A percentile compares a stretch with the other conserved stretches of the same genome.
These are phyloP conservation scores for Aphanomyces astaci DNA, from an alignment of 352 stramenopile genomes.

Conservation along the genomic window DNA sequence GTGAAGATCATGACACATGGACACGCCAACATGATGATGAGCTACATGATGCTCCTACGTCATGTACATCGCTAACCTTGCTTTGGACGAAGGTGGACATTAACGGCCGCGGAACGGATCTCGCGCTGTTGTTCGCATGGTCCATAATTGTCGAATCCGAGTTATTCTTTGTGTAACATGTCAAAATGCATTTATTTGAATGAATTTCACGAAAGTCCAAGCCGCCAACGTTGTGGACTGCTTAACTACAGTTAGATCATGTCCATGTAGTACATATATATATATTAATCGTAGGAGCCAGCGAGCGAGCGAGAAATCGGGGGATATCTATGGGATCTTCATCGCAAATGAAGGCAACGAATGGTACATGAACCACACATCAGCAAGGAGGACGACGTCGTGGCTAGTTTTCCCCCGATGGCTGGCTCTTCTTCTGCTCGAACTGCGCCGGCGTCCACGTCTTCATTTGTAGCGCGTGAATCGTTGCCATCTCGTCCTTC, in stretches of 20 bases:
- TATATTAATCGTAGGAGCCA: no score
- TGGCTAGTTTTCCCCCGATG: constrained; percentile 18
- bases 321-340: neutral
- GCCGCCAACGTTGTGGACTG: no score
- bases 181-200: neutral
- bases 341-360: no score
- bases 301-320: no score
- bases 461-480: constrained; percentile 82
- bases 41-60: neutral
- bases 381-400: no score
- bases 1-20: neutral
- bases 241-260: no score
- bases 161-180: no score
- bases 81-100: neutral
- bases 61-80: neutral
- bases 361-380: no score
- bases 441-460: constrained; percentile 78
- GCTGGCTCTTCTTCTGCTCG: constrained; percentile 60
- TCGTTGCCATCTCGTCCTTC: constrained; percentile 75
- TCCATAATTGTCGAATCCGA: no score
- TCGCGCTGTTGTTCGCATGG: neutral
- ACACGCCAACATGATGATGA: neutral
- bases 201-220: no score
- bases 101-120: neutral
- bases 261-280: no score